A percentile compares a stretch with the other conserved stretches of the same genome.
Conservation (phyloP, 441 rosid species). For the Flueggea neowawraea region DNA sequence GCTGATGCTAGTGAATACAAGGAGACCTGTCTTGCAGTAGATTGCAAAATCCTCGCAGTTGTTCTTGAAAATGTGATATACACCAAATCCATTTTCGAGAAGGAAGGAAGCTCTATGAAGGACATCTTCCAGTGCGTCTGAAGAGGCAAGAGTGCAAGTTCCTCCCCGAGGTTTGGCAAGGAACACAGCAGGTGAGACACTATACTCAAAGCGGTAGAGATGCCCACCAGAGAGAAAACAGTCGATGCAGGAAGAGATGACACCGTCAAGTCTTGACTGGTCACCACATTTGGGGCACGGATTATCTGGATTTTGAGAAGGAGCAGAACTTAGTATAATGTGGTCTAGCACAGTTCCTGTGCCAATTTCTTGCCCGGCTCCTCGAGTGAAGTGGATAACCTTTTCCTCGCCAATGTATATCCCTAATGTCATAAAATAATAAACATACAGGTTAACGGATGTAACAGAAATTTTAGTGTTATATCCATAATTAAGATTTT, state of each 20-base stretch:
- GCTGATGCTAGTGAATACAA: constrained; percentile 41
- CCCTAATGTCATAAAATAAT: constrained; percentile 28
- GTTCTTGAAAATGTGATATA: constrained; percentile 54
- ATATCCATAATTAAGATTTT: too few species aligned
- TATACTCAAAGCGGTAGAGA: constrained; percentile 58
- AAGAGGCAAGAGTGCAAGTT: constrained; percentile 67
- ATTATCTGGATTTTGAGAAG: constrained; percentile 29
- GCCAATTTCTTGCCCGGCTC: constrained; percentile 64
- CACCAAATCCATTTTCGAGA: constrained; percentile 64
- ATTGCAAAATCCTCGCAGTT: constrained; percentile 90
- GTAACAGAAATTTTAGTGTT: too few species aligned
- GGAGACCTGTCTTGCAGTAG: constrained; percentile 75
- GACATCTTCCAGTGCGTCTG: constrained; percentile 59
- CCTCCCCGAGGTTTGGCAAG: constrained; percentile 80
- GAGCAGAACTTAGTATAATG: constrained; percentile 40
- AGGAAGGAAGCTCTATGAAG: constrained; percentile 56
- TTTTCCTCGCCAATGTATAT: constrained; percentile 61
- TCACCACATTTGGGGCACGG: constrained; percentile 66
- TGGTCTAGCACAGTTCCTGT: constrained; percentile 70
- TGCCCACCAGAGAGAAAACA: constrained; percentile 73
- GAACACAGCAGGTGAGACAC: constrained; percentile 44
- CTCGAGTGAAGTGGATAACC: constrained; percentile 83
- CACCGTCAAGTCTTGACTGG: constrained; percentile 44
- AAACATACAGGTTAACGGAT: too few species aligned
- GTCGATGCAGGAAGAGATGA: constrained; percentile 65